phyloP scores from a whole-genome alignment of 2,329 filamentous ascomycete species.

The Juglanconis juglandina region DNA sequence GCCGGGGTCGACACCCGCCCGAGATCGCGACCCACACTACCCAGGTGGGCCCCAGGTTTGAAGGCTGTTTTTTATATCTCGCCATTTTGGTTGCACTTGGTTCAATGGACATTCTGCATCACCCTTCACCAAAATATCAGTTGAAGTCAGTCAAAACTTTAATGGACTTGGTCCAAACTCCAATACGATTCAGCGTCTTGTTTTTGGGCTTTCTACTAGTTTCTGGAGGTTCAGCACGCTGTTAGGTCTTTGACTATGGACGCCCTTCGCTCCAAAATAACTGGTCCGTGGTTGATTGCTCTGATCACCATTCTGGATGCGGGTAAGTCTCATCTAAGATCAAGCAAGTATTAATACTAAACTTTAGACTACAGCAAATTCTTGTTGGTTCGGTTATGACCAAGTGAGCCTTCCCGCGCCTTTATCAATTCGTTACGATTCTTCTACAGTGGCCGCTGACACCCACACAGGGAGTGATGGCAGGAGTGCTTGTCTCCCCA shows the following conservation, averaged over 20 bases:
- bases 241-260: neutral
- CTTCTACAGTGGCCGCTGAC: neutral
- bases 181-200: no score
- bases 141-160: no score
- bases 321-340: neutral
- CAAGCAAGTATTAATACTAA: neutral
- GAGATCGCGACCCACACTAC: neutral
- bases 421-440: neutral
- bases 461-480: conserved; percentile 36
- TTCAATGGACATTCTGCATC: no score
- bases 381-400: conserved; percentile 19
- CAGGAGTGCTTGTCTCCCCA: conserved; percentile 38
- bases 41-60: no score
- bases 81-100: no score
- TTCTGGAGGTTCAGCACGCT: no score
- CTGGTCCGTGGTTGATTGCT: conserved; percentile 16
- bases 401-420: conserved; percentile 2
- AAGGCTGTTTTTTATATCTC: no score
- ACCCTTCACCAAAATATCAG: no score
- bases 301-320: conserved; percentile 16
- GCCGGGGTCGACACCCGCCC: neutral
- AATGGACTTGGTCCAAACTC: no score
- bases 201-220: no score
- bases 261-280: conserved; percentile 4
- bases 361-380: conserved; percentile 3